These are phyloP conservation scores for Cenchrus purpureus DNA, from an alignment of 176 grass and related monocot genomes.

Conservation along the genomic window DNA sequence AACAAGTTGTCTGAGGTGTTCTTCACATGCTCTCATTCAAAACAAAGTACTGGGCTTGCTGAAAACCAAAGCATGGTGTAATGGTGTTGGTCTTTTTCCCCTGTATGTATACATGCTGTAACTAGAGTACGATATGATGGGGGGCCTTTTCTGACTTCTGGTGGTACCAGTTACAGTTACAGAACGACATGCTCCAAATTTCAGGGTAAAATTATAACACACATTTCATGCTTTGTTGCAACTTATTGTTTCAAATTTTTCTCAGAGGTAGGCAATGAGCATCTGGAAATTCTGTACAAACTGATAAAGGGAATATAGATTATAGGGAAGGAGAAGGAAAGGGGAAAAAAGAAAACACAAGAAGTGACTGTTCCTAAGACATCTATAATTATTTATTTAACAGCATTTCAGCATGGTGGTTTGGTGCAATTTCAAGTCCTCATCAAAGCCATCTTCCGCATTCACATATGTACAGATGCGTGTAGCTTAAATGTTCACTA, in stretches of 20 bases:
- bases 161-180: constrained; percentile 24
- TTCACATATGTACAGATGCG: not conserved
- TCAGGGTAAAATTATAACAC: not conserved
- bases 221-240: not conserved
- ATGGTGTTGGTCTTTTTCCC: not conserved
- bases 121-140: constrained; percentile 15
- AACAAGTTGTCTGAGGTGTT: not conserved
- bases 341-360: no score
- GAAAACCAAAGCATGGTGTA: not conserved
- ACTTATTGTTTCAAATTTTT: not conserved
- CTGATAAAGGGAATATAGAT: not conserved
- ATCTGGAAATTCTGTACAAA: not conserved
- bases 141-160: not conserved
- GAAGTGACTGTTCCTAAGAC: not conserved
- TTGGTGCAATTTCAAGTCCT: not conserved
- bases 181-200: constrained; percentile 5
- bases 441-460: not conserved
- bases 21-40: constrained; percentile 27
- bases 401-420: not conserved
- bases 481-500: constrained; percentile 6
- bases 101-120: not conserved
- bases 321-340: not conserved
- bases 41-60: constrained; percentile 14
- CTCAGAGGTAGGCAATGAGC: not conserved
- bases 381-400: not conserved